Evolutionary conservation across 257 asterid genomes (phyloP), one percentile per base, ranked within the genome.

Genomic region (Cynanchum wilfordii): DNA sequence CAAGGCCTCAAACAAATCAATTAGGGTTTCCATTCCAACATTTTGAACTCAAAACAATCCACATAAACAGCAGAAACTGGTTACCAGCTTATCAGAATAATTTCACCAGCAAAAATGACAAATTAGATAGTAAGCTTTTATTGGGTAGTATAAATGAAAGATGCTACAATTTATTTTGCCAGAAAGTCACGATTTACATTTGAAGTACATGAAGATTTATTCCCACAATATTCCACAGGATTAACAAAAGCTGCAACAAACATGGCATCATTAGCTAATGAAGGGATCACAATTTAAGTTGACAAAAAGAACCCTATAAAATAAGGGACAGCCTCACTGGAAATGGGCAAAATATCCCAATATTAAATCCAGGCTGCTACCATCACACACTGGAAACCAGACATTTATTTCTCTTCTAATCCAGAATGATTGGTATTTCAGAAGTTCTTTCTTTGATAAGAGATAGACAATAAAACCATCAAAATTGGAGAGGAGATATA

Each of bases 21-120:
- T 30, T 62, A 27, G 66, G 22, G 15, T 20, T 59, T 60, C 47
- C 7, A 33, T 30, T 30, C 33, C 42, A 62, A 62, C 67, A 33
- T 16, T 62, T 30, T 62, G 67, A 62, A 29, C 13, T 62, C 45
- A 60, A 27, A 62, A 24, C 44, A 62, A 62, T 62, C 67, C 33
- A 60, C 42, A 33, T 17, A 1, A 33, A 59, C 5, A 60, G 66
- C 8, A 16, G 19, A 30, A 24, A 29, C 24, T 6, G 67, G 67
- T 17, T 62, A 38, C 24, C 30, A 30, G 44, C 20, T 30, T 15
- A 62, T 60, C 67, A 5, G 67, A 7, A 16, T 33, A n/a, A 30
- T 11, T 15, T 62, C 67, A 30, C 19, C 20, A 29, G 8, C 29
- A 55, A 15, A 59, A 25, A 27, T 30, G 17, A 10, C 20, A 30